Conservation (phyloP, 106 monocot genomes). For the Acanthochlamys bracteata region DNA sequence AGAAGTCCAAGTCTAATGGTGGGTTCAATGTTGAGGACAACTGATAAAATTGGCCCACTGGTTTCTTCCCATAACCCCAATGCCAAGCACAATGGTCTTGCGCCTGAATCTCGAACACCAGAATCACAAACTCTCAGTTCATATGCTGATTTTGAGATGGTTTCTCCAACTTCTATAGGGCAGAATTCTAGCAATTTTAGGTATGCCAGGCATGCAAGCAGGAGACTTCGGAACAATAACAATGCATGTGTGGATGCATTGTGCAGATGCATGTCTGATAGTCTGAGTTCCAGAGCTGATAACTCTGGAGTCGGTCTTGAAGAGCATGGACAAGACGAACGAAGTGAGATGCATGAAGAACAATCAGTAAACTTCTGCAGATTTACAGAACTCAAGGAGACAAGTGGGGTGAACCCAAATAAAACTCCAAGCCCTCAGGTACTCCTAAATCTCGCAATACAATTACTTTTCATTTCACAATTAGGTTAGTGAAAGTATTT, state of each 20-base stretch:
- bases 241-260: conserved; percentile 45
- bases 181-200: conserved; percentile 33
- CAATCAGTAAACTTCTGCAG: conserved; percentile 36
- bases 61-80: not conserved
- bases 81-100: not conserved
- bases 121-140: conserved; percentile 76
- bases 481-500: no score
- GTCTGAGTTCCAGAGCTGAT: conserved; percentile 14
- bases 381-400: conserved; percentile 24
- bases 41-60: conserved; percentile 12
- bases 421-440: conserved; percentile 51
- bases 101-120: conserved; percentile 41
- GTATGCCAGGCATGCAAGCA: conserved; percentile 28
- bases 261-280: conserved; percentile 59
- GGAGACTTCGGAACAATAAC: conserved; percentile 59
- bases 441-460: no score
- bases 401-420: conserved; percentile 5
- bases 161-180: conserved; percentile 42
- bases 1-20: conserved; percentile 28
- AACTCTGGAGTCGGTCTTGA: conserved; percentile 6
- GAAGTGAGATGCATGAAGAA: conserved; percentile 11
- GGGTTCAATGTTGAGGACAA: conserved; percentile 23
- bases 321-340: conserved; percentile 10
- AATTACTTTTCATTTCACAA: no score
- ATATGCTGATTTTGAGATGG: conserved; percentile 30